phyloP scores from a whole-genome alignment of 1,284 basidiomycete species.

The Agroathelia rolfsii region DNA sequence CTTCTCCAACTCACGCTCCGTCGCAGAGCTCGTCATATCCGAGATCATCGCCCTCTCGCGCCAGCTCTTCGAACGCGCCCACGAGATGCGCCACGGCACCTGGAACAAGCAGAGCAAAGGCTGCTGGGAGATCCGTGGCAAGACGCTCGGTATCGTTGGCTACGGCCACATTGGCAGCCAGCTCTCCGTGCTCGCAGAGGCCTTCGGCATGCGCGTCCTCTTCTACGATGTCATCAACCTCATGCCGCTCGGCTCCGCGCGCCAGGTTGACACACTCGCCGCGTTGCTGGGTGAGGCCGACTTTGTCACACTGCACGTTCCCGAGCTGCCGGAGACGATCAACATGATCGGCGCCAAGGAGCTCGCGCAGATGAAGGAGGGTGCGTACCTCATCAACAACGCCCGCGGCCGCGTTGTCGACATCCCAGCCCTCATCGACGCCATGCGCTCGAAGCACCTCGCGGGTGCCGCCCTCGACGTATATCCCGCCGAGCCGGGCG shows the following conservation, averaged over 20 bases:
- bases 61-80: constrained; percentile 84
- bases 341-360: constrained; percentile 83
- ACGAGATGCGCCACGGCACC: constrained; percentile 80
- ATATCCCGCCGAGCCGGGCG: constrained; percentile 85
- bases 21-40: constrained; percentile 94
- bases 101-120: constrained; percentile 99
- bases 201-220: constrained; percentile 92
- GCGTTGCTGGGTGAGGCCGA: constrained; percentile 76
- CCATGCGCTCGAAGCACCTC: constrained; percentile 77
- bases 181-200: constrained; percentile 93
- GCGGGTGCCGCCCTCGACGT: constrained; percentile 96
- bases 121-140: constrained; percentile 97
- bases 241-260: constrained; percentile 95
- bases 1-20: constrained; percentile 98
- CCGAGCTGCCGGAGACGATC: constrained; percentile 92
- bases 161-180: constrained; percentile 99
- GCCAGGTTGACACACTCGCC: constrained; percentile 80
- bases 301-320: constrained; percentile 95
- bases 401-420: constrained; percentile 94
- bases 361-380: constrained; percentile 89
- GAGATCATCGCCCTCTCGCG: constrained; percentile 93
- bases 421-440: constrained; percentile 81
- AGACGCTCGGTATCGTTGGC: constrained; percentile 95
- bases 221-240: constrained; percentile 96
- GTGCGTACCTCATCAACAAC: constrained; percentile 96